Conservation (phyloP, 768 basidiomycete species). For the Polyporus arcularius region DNA sequence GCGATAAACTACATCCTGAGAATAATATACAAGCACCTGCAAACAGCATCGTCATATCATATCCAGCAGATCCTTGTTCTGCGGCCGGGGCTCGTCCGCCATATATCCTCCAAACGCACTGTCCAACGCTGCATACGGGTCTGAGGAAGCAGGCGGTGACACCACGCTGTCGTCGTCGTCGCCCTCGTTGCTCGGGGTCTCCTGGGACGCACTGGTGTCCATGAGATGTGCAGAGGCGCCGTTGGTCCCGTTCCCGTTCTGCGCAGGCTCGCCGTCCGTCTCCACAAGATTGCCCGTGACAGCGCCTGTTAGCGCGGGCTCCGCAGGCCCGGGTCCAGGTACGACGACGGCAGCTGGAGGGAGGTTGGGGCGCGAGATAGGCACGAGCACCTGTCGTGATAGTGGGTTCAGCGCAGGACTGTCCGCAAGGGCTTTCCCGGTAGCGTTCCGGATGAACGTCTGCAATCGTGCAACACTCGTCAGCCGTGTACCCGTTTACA, state of each 20-base stretch:
- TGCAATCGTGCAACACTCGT: conserved; percentile 29
- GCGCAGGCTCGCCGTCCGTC: conserved; percentile 12
- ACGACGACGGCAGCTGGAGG: conserved; percentile 45
- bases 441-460: conserved; percentile 93
- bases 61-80: conserved; percentile 61
- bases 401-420: conserved; percentile 87
- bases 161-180: conserved; percentile 44
- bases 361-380: conserved; percentile 54
- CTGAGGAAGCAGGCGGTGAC: conserved; percentile 34
- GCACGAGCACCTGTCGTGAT: conserved; percentile 72
- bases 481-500: neutral
- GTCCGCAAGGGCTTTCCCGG: conserved; percentile 79
- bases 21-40: conserved; percentile 35
- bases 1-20: conserved; percentile 28
- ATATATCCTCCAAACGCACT: conserved; percentile 74
- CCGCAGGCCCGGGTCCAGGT: conserved; percentile 63
- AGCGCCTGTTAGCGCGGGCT: conserved; percentile 39
- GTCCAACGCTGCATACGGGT: conserved; percentile 85
- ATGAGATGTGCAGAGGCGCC: conserved; percentile 16
- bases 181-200: conserved; percentile 22
- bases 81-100: conserved; percentile 74
- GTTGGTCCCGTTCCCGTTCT: neutral
- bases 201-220: conserved; percentile 18
- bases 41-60: conserved; percentile 11
- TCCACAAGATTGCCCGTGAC: conserved; percentile 26